Base-by-base conservation (phyloP, 1,139 yeast species). In the Casaregolazyma lundiana region DNA sequence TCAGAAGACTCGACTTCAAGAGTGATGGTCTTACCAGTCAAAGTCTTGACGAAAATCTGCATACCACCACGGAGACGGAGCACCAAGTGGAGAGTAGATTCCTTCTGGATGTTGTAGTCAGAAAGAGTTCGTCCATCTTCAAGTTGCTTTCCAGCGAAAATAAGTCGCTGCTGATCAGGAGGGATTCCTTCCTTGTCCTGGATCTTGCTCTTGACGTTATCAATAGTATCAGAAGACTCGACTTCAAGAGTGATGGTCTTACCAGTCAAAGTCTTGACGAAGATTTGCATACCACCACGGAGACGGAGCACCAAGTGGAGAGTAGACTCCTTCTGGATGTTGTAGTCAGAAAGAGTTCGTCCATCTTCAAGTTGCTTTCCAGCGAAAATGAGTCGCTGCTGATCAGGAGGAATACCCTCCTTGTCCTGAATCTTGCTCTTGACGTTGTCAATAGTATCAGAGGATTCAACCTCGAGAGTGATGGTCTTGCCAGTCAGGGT, bases 111-210 rank as follows among this genome's bases (percentile, higher is more conserved):
- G 78, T 84, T 84, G 83, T 84, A 84, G 72, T 84, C 92, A 48
- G 88, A 81, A 2, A 53, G 49, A 43, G 54, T 83, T 75, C 90
- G 80, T 55, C 92, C 90, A 58, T 84, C 92, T 70, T 84, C 90
- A 61, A 84, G 74, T 70, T 84, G 90, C 75, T 84, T 84, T 77
- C 92, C 92, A 62, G 92, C 90, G 65, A 84, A 84, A 70, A 84
- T 84, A 61, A 84, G 75, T 73, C 90, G 78, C 71, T 84, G 90
- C 68, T 84, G 90, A 72, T 84, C 92, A 52, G 90, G 90, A 62
- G 92, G 92, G 59, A 84, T 84, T 56, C 92, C 90, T 68, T 84
- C 90, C 77, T 84, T 84, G 72, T 84, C 90, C 70, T 84, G 90
- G 59, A 84, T 84, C 75, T 84, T 84, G 59, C 85, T 76, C 75